Base-by-base conservation (phyloP, 768 basidiomycete genomes). In the Lactifluus pinguis region DNA sequence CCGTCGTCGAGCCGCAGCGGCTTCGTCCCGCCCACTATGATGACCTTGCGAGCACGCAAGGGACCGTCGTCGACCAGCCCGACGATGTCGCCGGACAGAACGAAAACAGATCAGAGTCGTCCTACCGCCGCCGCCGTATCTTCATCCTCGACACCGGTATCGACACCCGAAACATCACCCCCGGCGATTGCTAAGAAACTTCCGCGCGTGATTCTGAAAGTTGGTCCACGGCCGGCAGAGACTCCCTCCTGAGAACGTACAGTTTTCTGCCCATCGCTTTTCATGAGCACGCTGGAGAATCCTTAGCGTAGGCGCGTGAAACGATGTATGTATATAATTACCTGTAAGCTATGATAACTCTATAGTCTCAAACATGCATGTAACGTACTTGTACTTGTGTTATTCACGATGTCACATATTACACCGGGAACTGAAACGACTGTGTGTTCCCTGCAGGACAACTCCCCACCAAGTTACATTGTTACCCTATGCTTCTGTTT, bases 131-230 rank as follows among this genome's bases (percentile, higher is more conserved):
- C 41, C 29, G 17, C 9, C 30, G n/a, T n/a, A 7, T 49, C 38
- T n/a, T 14, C 21, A 7, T 54, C 38, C 6, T 38, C 44, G 15
- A 32, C 49, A 25, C 48, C 61, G 9, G 61, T 34, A 3, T 49
- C 53, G 53, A 64, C 53, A 6, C 38, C 63, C 38, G 51, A 57
- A 32, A 45, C 11, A 3, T 10, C 52, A 14, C 55, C 48, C 10
- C 9, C 55, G 14, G 25, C 49, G 11, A 19, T 8, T 38, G n/a
- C 41, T 25, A 66, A 66, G 49, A 66, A 61, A 25, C 59, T 66
- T 51, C 65, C 63, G 3, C 59, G 63, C 21, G 63, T 66, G 21
- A 61, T 66, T 34, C 42, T 66, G 56, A 66, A 64, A 53, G 55
- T 66, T 29, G 58, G 63, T 21, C 59, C 65, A 15, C 52, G 55